phyloP scores from a whole-genome alignment of 768 basidiomycete species.

The Mycena rebaudengoi region DNA sequence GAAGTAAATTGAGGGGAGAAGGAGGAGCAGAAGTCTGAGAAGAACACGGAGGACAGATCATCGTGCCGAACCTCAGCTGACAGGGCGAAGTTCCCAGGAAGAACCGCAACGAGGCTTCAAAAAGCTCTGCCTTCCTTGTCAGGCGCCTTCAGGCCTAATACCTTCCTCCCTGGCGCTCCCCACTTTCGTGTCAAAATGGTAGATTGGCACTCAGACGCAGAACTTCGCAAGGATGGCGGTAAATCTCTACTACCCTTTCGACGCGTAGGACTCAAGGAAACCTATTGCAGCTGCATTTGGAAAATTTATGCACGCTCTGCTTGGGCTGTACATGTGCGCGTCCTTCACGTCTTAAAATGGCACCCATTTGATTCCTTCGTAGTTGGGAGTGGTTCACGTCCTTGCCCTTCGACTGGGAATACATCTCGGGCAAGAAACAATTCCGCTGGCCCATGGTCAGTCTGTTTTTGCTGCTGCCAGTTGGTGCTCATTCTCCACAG shows the following conservation, averaged over 20 bases:
- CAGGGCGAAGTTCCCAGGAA: conserved; percentile 24
- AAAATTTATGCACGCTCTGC: conserved; percentile 66
- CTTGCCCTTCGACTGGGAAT: conserved; percentile 71
- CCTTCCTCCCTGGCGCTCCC: conserved; percentile 21
- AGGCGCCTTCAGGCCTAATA: conserved; percentile 17
- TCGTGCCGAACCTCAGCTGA: background rate
- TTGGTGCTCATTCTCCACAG: conserved; percentile 39
- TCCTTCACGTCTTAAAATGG: background rate
- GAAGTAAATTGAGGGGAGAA: background rate
- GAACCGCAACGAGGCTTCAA: conserved; percentile 6
- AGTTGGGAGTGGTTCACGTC: conserved; percentile 78
- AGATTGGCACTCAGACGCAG: conserved; percentile 61
- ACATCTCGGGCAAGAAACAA: conserved; percentile 59
- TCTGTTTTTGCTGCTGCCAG: background rate
- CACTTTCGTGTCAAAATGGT: conserved; percentile 51
- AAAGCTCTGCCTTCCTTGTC: background rate
- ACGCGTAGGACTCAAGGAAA: conserved; percentile 1
- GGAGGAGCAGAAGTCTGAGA: background rate
- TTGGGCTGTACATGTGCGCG: conserved; percentile 68
- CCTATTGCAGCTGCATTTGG: conserved; percentile 57
- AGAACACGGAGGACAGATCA: too few relatives aligned
- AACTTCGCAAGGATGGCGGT: conserved; percentile 60
- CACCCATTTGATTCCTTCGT: conserved; percentile 18
- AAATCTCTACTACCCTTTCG: conserved; percentile 19
- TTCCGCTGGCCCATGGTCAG: conserved; percentile 77